Conservation (phyloP, 2,329 filamentous ascomycete species). For the Talaromyces amestolkiae region DNA sequence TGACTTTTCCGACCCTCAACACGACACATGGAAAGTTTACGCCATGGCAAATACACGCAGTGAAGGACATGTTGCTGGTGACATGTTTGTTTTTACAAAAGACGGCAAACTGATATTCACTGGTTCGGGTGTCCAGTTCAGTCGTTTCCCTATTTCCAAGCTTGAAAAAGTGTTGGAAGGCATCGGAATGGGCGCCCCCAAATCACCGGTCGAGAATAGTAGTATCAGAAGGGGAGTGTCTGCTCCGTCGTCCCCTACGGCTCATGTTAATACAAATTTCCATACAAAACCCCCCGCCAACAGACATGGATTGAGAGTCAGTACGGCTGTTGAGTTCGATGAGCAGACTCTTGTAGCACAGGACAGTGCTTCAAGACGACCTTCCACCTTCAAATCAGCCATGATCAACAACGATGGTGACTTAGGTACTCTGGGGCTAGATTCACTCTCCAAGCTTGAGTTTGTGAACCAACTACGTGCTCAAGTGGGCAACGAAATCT, state of each 20-base stretch:
- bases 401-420: slow-evolving; percentile 10
- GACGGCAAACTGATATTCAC: slow-evolving; percentile 14
- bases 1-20: slow-evolving; percentile 4
- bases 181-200: not conserved
- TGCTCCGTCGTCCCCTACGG: not conserved
- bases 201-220: not conserved
- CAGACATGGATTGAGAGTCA: not conserved
- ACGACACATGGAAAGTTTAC: slow-evolving; percentile 16
- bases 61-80: slow-evolving; percentile 13
- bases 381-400: not conserved
- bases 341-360: slow-evolving; percentile 11
- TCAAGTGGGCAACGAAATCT: not conserved
- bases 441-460: slow-evolving; percentile 15
- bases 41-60: slow-evolving; percentile 9
- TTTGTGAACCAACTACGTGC: slow-evolving; percentile 12
- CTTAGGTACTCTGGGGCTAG: not conserved
- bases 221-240: not conserved
- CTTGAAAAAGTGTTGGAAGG: slow-evolving; percentile 15
- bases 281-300: not conserved
- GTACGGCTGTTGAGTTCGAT: not conserved
- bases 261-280: not conserved
- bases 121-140: slow-evolving; percentile 12
- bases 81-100: slow-evolving; percentile 18
- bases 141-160: slow-evolving; percentile 11
- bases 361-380: slow-evolving; percentile 3